Evolutionary conservation across 768 basidiomycete species (phyloP).

Genomic region (Crassisporium funariophilum): DNA sequence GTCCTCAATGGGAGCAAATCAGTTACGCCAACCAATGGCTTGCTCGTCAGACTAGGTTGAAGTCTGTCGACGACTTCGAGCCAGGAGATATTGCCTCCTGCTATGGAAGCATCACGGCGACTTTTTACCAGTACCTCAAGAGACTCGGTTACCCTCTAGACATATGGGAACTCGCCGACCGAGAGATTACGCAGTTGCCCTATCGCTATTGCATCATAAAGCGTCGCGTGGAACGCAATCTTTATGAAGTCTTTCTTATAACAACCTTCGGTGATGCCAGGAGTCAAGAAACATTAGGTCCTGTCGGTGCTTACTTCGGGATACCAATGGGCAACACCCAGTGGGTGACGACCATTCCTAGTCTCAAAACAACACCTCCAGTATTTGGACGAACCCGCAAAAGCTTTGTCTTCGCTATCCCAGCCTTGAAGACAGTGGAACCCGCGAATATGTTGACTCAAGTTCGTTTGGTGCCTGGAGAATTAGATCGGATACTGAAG

Average conservation of each 20-base stretch:
- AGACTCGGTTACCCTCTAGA: conserved; percentile 22
- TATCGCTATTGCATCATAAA: conserved; percentile 39
- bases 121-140: conserved; percentile 23
- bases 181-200: conserved; percentile 14
- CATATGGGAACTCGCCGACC: conserved; percentile 15
- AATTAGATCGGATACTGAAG: conserved; percentile 26
- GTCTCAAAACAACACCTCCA: conserved; percentile 30
- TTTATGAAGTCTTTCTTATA: conserved; percentile 38
- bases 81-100: conserved; percentile 32
- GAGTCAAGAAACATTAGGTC: conserved; percentile 22
- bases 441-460: conserved; percentile 9
- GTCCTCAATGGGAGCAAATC: conserved; percentile 17
- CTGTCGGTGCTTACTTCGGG: conserved; percentile 33
- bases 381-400: conserved; percentile 23
- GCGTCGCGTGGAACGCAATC: conserved; percentile 24
- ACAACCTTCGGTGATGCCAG: conserved; percentile 35
- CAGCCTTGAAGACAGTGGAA: conserved; percentile 22
- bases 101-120: conserved; percentile 21
- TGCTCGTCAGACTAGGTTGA: conserved; percentile 7
- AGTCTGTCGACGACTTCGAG: conserved; percentile 15
- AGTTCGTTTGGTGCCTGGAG: conserved; percentile 23
- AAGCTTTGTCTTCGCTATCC: conserved; percentile 36
- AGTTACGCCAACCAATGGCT: conserved; percentile 12
- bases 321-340: conserved; percentile 34
- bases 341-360: conserved; percentile 29